Conservation (phyloP, 164 flowering plant genomes). For the grape (Vitis vinifera) region ASM3070453v1 NC_081821.1:11861001-11861500, state of each 20-base stretch:
- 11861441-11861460: constrained; percentile 47
- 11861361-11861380: constrained; percentile 72
- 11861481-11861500: constrained; percentile 32
- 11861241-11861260: constrained; percentile 74
- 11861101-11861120: too few species aligned
- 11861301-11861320: constrained; percentile 90
- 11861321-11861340: constrained; percentile 83
- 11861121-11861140: too few species aligned
- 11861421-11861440: constrained; percentile 67
- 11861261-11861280: constrained; percentile 94
- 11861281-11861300: constrained; percentile 98
- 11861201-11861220: constrained; percentile 86
- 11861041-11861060: too few species aligned
- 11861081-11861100: too few species aligned
- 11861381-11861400: constrained; percentile 85
- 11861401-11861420: constrained; percentile 69
- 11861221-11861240: constrained; percentile 95
- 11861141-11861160: too few species aligned
- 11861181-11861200: neutral
- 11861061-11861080: too few species aligned
- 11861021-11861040: too few species aligned
- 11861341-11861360: constrained; percentile 72
- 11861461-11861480: constrained; percentile 53
- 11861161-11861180: neutral
- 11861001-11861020: too few species aligned